A percentile compares a stretch with the other conserved stretches of the same genome.
These are phyloP conservation scores for Camelina laxa DNA, from an alignment of 345 rosid genomes.

Conservation along the genomic window DNA sequence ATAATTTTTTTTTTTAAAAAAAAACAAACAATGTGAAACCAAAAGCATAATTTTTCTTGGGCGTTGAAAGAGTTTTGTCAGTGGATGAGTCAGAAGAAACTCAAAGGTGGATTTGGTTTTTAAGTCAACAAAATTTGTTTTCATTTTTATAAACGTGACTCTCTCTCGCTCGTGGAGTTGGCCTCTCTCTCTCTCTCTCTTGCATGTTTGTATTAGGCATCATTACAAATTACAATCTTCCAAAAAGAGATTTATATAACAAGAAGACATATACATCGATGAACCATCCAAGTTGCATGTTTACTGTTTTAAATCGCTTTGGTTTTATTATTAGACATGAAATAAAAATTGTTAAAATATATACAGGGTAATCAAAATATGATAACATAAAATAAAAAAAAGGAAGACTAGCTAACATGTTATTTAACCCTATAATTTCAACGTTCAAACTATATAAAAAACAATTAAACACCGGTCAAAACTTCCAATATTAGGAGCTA, in stretches of 20 bases:
- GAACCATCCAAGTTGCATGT: not conserved
- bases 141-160: not conserved
- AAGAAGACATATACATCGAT: not conserved
- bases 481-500: constrained; percentile 31
- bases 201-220: constrained; percentile 20
- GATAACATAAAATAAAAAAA: not conserved
- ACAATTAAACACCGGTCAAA: constrained; percentile 29
- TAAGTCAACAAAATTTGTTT: constrained; percentile 36
- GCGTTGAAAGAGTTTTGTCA: constrained; percentile 42
- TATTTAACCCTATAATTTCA: constrained; percentile 12
- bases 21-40: constrained; percentile 35
- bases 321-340: not conserved
- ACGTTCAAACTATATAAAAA: constrained; percentile 30
- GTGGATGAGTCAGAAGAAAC: constrained; percentile 30
- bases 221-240: constrained; percentile 29
- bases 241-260: not conserved
- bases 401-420: constrained; percentile 34
- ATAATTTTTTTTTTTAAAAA: too few relatives aligned
- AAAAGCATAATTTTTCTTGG: constrained; percentile 41
- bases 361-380: too few relatives aligned
- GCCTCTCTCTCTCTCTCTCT: not conserved
- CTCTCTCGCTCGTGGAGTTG: constrained; percentile 38
- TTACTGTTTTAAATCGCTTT: not conserved
- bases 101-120: constrained; percentile 43
- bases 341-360: too few relatives aligned